A percentile compares a stretch with the other conserved stretches of the same genome.
Conservation (phyloP, 306 rosid species). For the Oemleria cerasiformis region DNA sequence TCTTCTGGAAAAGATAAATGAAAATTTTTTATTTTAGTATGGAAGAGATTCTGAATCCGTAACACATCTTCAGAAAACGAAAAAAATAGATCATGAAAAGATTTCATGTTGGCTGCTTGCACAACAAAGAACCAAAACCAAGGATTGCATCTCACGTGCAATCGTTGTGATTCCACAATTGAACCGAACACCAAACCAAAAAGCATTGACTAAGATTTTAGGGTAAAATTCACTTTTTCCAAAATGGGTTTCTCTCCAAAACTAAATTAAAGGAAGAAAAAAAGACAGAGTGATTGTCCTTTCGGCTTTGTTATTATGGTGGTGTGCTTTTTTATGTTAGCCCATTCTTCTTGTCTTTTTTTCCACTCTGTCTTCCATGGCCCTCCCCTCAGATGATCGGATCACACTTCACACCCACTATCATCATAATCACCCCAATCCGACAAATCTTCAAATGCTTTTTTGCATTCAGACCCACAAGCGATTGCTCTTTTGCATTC, state of each 20-base stretch:
- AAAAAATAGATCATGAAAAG: too few species aligned
- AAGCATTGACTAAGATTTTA: conserved; percentile 10
- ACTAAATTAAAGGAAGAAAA: too few species aligned
- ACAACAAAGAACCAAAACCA: conserved; percentile 12
- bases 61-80: too few species aligned
- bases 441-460: conserved; percentile 6
- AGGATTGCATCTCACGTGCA: conserved; percentile 25
- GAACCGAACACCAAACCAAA: conserved; percentile 16
- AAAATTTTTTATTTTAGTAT: too few species aligned
- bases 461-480: neutral
- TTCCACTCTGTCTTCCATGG: conserved; percentile 17
- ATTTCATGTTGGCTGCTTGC: conserved; percentile 26
- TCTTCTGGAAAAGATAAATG: too few species aligned
- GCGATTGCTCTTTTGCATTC: neutral
- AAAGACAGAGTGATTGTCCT: neutral
- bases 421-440: neutral
- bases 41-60: too few species aligned
- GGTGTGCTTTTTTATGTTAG: too few species aligned
- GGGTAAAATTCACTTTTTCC: conserved; percentile 18
- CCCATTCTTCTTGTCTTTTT: neutral
- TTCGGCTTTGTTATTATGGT: conserved; percentile 11
- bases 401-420: conserved; percentile 18
- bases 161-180: conserved; percentile 14
- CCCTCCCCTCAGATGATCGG: conserved; percentile 14
- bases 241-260: conserved; percentile 34